phyloP scores from a whole-genome alignment of 345 rosid species.

The Euphorbia pulcherrima region DNA sequence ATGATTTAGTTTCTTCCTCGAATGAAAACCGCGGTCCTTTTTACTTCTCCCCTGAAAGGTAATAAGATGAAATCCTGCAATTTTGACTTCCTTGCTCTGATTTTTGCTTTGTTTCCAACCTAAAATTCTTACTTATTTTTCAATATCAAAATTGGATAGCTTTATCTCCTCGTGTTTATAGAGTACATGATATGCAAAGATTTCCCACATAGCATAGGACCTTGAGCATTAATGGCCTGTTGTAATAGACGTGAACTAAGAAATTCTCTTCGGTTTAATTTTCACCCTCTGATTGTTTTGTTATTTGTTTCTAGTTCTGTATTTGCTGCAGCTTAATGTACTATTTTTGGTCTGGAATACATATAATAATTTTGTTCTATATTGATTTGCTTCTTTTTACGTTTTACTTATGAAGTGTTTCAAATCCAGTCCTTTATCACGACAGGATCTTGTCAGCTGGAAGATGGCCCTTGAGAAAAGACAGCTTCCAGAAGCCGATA shows the following conservation, averaged over 20 bases:
- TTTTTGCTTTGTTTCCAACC: neutral
- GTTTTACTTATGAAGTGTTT: conserved; percentile 17
- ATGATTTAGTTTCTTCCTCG: conserved; percentile 43
- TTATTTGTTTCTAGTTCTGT: neutral
- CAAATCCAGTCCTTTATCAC: conserved; percentile 64
- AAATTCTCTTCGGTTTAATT: neutral
- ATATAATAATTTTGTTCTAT: neutral
- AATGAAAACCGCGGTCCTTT: conserved; percentile 38
- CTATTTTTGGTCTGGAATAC: neutral
- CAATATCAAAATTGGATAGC: neutral
- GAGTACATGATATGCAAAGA: neutral
- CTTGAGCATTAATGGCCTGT: neutral
- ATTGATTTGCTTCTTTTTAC: conserved; percentile 9
- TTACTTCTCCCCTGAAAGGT: conserved; percentile 81
- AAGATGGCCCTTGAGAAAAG: conserved; percentile 84
- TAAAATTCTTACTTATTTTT: neutral
- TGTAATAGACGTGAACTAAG: neutral
- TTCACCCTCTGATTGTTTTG: neutral
- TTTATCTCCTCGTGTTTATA: neutral
- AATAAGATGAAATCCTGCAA: conserved; percentile 14
- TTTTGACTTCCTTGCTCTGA: neutral
- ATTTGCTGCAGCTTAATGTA: neutral
- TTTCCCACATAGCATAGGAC: neutral
- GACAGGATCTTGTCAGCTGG: conserved; percentile 96
- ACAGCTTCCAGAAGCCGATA: conserved; percentile 80